Evolutionary conservation across 2,329 filamentous ascomycete species (phyloP), one percentile per base, ranked within the genome.

Genomic region (Neurospora sp.): DNA sequence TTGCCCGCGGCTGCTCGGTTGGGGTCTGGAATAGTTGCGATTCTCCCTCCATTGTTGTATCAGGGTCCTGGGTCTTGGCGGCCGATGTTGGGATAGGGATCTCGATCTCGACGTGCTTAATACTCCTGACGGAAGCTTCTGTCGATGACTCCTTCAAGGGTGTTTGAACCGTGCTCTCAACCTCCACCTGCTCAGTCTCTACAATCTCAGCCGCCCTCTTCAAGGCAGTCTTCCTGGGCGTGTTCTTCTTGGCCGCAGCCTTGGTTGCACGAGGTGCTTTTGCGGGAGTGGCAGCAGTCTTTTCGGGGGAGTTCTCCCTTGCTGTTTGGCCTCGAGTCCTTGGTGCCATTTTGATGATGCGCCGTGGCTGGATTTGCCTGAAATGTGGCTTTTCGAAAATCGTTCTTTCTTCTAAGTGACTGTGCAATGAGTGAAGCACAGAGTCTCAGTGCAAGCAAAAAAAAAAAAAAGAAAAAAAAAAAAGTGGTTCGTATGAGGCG

Each of bases 1-100:
- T 76, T 43, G 71, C 68, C 42, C 62, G 73, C 23, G 46, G 46
- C 46, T 58, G 46, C 69, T 72, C 69, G 58, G 67, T 71, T 3
- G 77, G 73, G 42, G 76, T 77, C 71, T 76, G 75, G 71, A 74
- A 75, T 6, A 73, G 66, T 10, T 74, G 72, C 15, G 73, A 68
- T 8, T 67, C 70, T 46, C 69, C 58, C 67, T 70, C 46, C 46
- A 58, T 58, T 58, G 46, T 58, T 17, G 46, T 58, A 17, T 58
- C 46, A 33, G 46, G 46, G 11, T 58, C 46, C 23, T 9, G 11
- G 8, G 46, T 17, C 46, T 33, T 33, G 46, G 23, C 3, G 3
- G 46, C 2, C 62, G 72, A 73, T 43, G 72, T 72, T 19, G 73
- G 72, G 8, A 76, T 33, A 23, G 73, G 73, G 11, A 76, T 75